These are phyloP conservation scores for Edaphochlamys debaryana DNA, from an alignment of 139 green algal genomes.

Conservation along the genomic window DNA sequence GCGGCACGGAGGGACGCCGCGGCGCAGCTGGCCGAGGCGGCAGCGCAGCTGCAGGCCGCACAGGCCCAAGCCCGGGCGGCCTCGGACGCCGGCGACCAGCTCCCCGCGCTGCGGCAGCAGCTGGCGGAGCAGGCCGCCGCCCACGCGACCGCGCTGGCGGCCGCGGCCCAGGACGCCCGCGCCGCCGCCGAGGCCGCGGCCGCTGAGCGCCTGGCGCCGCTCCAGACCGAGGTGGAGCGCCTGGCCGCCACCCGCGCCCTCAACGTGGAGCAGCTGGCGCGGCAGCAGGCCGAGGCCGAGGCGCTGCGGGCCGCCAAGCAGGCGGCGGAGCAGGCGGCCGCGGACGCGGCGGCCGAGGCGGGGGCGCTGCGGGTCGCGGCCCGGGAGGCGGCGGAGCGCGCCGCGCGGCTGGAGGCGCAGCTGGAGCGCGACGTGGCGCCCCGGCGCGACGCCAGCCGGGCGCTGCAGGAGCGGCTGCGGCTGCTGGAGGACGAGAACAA, in stretches of 20 bases:
- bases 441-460: not conserved
- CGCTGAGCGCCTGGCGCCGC: not conserved
- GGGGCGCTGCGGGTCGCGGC: not conserved
- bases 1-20: too few species aligned
- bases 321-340: not conserved
- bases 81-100: too few species aligned
- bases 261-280: conserved; percentile 20
- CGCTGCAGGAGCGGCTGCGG: conserved; percentile 23
- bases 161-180: conserved; percentile 31
- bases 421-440: not conserved
- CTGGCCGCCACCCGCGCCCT: conserved; percentile 3
- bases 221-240: conserved; percentile 27
- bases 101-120: too few species aligned
- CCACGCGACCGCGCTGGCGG: not conserved
- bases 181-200: not conserved
- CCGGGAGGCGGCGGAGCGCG: not conserved
- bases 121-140: not conserved
- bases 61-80: too few species aligned
- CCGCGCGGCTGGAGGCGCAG: conserved; percentile 22
- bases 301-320: not conserved
- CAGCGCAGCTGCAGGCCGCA: not conserved
- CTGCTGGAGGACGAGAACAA: conserved; percentile 26
- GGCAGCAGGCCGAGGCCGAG: conserved; percentile 16
- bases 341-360: not conserved
- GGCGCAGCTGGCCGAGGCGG: too few species aligned